Conservation (phyloP, 2,329 filamentous ascomycete genomes). For the Colletotrichum acutatum region DNA sequence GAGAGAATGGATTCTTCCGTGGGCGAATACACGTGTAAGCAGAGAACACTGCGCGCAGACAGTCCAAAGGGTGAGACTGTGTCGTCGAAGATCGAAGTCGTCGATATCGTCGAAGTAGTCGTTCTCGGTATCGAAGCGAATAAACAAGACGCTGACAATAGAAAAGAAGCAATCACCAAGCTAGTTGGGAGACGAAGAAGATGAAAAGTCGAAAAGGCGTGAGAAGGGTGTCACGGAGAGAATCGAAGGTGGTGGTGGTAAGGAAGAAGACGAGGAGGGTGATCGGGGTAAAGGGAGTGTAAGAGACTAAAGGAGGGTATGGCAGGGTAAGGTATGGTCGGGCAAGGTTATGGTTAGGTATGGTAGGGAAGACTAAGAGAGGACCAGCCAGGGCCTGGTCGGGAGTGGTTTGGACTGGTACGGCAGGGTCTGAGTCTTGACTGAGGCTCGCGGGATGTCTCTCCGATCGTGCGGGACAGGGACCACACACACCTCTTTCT, state of each 20-base stretch:
- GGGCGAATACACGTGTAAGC: conserved; percentile 7
- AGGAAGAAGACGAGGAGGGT: neutral
- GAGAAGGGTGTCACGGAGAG: conserved; percentile 2
- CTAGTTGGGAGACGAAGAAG: neutral
- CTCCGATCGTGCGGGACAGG: conserved; percentile 29
- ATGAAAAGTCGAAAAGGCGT: neutral
- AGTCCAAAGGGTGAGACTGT: neutral
- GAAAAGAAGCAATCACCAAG: neutral
- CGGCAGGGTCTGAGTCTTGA: conserved; percentile 25
- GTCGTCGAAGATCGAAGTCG: neutral
- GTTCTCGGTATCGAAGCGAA: neutral
- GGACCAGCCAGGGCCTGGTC: conserved; percentile 4
- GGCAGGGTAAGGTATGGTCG: conserved; percentile 20
- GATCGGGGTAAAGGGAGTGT: conserved; percentile 15
- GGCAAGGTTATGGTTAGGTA: conserved; percentile 18
- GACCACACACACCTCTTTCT: conserved; percentile 24
- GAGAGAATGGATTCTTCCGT: neutral
- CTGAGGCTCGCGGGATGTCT: conserved; percentile 33
- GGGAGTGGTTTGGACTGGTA: neutral
- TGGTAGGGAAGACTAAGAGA: neutral
- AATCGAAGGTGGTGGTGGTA: conserved; percentile 11
- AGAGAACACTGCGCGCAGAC: neutral
- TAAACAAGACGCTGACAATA: neutral
- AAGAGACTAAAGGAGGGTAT: conserved; percentile 23
- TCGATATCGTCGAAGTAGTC: neutral